phyloP scores from a whole-genome alignment of 179 eudicot species.

The Gypsophila paniculata region DNA sequence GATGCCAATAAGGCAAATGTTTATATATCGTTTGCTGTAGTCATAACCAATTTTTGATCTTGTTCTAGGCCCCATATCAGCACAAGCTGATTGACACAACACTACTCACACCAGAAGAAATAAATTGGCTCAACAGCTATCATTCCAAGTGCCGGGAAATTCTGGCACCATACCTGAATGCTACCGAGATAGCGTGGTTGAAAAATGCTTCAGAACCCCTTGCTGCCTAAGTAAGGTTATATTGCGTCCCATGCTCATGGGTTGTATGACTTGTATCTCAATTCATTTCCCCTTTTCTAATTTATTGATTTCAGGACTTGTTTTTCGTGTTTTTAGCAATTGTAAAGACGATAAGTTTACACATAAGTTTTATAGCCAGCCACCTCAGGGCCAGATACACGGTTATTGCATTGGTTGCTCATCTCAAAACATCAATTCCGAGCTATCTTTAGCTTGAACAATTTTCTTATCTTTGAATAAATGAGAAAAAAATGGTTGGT shows the following conservation, averaged over 20 bases:
- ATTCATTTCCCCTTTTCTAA: neutral
- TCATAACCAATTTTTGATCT: neutral
- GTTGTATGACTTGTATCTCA: neutral
- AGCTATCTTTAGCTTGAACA: too few relatives aligned
- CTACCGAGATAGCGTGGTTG: constrained; percentile 68
- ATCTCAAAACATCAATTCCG: too few relatives aligned
- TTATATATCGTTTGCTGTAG: too few relatives aligned
- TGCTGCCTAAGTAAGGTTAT: constrained; percentile 26
- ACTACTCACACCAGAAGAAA: constrained; percentile 67
- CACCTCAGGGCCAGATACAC: too few relatives aligned
- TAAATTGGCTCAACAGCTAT: constrained; percentile 68
- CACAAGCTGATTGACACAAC: constrained; percentile 62
- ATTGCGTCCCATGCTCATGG: neutral
- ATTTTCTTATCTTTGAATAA: too few relatives aligned
- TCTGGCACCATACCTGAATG: constrained; percentile 55
- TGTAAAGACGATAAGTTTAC: too few relatives aligned
- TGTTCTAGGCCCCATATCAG: constrained; percentile 84
- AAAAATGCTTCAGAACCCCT: constrained; percentile 67
- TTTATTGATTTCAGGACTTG: too few relatives aligned
- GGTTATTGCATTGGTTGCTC: too few relatives aligned
- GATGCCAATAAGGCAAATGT: too few relatives aligned
- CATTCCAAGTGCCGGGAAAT: constrained; percentile 67
- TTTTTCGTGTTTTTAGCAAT: too few relatives aligned
- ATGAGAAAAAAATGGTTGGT: too few relatives aligned
- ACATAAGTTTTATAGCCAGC: too few relatives aligned